Conservation (phyloP, 495 filamentous ascomycete species). For the Gamarada debralockiae region DNA sequence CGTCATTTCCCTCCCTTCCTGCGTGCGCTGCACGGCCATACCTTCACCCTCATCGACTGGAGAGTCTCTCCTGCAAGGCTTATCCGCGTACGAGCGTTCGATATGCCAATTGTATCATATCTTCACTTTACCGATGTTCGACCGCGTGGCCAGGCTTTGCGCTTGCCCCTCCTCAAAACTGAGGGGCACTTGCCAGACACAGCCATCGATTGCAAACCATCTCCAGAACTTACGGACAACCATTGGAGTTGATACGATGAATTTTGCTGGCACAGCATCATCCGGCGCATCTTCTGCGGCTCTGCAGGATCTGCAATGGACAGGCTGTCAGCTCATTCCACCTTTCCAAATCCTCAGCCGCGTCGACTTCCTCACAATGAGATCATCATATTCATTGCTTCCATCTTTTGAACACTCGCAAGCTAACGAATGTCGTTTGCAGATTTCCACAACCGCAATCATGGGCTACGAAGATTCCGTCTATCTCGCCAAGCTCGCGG, state of each 20-base stretch:
- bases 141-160: constrained; percentile 1
- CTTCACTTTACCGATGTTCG: neutral
- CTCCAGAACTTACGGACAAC: neutral
- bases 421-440: constrained; percentile 1
- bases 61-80: neutral
- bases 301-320: neutral
- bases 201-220: neutral
- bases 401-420: neutral
- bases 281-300: neutral
- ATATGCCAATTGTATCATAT: neutral
- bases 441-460: constrained; percentile 43
- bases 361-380: too few relatives aligned
- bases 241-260: neutral
- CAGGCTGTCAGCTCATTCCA: neutral
- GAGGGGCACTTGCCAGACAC: constrained; percentile 9
- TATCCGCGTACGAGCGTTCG: neutral
- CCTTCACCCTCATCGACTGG: neutral
- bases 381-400: too few relatives aligned
- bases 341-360: too few relatives aligned
- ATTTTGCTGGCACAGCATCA: neutral
- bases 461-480: constrained; percentile 99
- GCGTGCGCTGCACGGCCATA: neutral
- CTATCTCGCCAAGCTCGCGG: constrained; percentile 98
- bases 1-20: constrained; percentile 21
- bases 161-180: constrained; percentile 15